A percentile compares a stretch with the other conserved stretches of the same genome.
Evolutionary conservation across 2,329 filamentous ascomycete genomes (phyloP).

Genomic region (Fusarium gaditjirri): DNA sequence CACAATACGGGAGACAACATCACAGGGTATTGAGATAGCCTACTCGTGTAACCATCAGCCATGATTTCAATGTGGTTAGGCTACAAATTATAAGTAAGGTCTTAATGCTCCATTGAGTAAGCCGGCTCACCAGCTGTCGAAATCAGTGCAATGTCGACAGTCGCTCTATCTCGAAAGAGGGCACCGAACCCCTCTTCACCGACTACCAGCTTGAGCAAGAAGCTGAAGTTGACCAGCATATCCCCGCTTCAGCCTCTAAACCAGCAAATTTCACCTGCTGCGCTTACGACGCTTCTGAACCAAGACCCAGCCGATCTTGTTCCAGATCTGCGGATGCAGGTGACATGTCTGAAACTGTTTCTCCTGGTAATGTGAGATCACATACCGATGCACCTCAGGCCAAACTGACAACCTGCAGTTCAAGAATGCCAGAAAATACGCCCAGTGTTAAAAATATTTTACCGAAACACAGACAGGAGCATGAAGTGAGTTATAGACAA

Average conservation of each 20-base stretch:
- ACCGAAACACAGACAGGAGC: background rate
- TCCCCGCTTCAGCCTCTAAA: background rate
- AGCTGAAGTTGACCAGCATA: background rate
- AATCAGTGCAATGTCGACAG: background rate
- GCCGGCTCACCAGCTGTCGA: background rate
- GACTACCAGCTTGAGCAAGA: background rate
- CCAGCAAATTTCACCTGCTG: background rate
- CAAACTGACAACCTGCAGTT: background rate
- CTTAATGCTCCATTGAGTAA: background rate
- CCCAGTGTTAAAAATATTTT: accelerated
- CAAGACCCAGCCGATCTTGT: background rate
- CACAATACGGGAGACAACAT: background rate
- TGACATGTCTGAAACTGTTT: background rate
- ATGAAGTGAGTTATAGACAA: background rate
- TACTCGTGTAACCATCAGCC: background rate
- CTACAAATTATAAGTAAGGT: background rate
- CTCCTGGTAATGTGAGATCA: background rate
- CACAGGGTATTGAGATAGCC: background rate
- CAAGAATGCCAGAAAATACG: background rate
- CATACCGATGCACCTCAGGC: too few relatives aligned
- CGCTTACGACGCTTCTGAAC: background rate
- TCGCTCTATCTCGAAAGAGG: background rate
- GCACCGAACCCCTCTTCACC: background rate
- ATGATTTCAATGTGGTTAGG: too few relatives aligned
- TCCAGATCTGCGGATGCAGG: background rate